Percentiles rank a stretch among this genome's conserved stretches.
These are phyloP conservation scores for Globomyces sp. DNA, from an alignment of 371 early-diverging fungal species.

Conservation along the genomic window DNA sequence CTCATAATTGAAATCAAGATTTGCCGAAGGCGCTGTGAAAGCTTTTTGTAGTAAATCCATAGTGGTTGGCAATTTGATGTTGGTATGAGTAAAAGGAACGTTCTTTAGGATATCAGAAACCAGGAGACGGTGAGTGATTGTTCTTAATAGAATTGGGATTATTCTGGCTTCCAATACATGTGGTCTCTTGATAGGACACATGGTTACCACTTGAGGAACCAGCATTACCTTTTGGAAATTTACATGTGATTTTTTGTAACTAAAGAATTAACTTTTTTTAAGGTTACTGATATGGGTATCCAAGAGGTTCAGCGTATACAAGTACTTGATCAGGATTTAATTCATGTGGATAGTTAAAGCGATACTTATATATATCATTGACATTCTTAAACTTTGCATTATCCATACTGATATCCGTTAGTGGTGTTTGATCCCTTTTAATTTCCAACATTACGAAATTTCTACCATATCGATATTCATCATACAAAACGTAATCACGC, in stretches of 20 bases:
- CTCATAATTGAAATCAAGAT: conserved; percentile 79
- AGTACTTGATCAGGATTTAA: conserved; percentile 50
- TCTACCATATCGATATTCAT: conserved; percentile 4
- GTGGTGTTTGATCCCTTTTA: background rate
- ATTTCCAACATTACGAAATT: conserved; percentile 53
- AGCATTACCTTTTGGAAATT: background rate
- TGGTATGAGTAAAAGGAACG: background rate
- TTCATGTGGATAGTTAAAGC: conserved; percentile 30
- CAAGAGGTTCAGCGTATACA: conserved; percentile 25
- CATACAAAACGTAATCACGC: background rate
- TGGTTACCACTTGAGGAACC: background rate
- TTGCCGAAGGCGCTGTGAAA: conserved; percentile 45
- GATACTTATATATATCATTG: conserved; percentile 52
- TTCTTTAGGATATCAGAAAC: conserved; percentile 27
- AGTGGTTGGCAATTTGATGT: background rate
- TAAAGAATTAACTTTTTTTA: too few species aligned
- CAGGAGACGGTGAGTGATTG: conserved; percentile 27
- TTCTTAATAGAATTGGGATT: conserved; percentile 52
- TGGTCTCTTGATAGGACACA: background rate
- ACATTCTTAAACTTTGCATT: conserved; percentile 48
- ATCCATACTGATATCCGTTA: conserved; percentile 28
- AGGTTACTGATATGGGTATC: background rate
- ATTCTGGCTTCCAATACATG: conserved; percentile 64
- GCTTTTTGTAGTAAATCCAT: conserved; percentile 31
- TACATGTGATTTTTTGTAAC: background rate